Percentiles rank a stretch among this genome's conserved stretches.
These are phyloP conservation scores for Arthroderma uncinatum DNA, from an alignment of 2,329 filamentous ascomycete genomes.

Conservation along the genomic window DNA sequence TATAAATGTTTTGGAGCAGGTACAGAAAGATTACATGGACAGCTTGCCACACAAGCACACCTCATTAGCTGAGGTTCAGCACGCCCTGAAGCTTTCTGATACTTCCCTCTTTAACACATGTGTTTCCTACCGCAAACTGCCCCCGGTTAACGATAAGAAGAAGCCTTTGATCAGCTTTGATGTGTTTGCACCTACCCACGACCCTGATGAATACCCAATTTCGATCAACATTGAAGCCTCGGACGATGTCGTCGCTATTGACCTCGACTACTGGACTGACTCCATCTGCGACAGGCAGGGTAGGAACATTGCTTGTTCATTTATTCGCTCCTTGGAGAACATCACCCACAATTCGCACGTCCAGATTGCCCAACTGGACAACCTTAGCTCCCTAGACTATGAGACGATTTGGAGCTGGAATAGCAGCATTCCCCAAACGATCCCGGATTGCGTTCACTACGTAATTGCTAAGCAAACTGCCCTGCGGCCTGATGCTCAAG, in stretches of 20 bases:
- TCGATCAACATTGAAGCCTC: conserved; percentile 40
- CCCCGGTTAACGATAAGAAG: conserved; percentile 19
- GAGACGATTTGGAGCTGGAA: conserved; percentile 25
- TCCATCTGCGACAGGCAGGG: conserved; percentile 31
- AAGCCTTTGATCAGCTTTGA: conserved; percentile 27
- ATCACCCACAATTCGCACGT: conserved; percentile 29
- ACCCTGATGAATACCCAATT: conserved; percentile 40
- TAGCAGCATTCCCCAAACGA: conserved; percentile 15
- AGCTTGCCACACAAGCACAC: conserved; percentile 36
- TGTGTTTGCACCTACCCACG: conserved; percentile 33
- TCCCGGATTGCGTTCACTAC: conserved; percentile 23
- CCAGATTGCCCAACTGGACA: conserved; percentile 26
- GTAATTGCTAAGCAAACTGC: conserved; percentile 20
- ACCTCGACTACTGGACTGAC: conserved; percentile 35
- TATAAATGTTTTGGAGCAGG: conserved; percentile 29
- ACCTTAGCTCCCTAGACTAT: conserved; percentile 29
- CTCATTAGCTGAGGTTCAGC: conserved; percentile 39
- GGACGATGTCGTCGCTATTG: conserved; percentile 29
- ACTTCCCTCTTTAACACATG: conserved; percentile 39
- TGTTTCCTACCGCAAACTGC: conserved; percentile 37
- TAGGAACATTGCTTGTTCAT: conserved; percentile 28
- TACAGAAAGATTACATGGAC: conserved; percentile 40
- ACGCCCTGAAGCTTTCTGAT: conserved; percentile 31
- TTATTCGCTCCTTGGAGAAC: conserved; percentile 28
- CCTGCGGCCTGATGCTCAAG: conserved; percentile 15